Conservation (phyloP, 768 basidiomycete genomes). For the Tephrocybe rancida region DNA sequence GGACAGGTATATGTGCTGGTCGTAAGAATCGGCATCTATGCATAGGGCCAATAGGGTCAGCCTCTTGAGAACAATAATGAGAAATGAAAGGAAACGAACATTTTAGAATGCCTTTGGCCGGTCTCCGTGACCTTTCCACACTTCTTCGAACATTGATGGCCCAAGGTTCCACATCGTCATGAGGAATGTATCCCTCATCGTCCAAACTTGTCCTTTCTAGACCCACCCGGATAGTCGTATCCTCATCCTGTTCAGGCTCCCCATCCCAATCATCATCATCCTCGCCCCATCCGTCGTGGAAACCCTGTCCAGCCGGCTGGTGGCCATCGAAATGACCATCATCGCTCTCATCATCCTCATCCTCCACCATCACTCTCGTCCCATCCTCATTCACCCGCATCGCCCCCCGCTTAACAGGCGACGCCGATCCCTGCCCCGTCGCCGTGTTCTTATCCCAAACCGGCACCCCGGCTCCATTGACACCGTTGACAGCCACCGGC, state of each 20-base stretch:
- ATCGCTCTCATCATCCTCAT: conserved; percentile 66
- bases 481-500: conserved; percentile 20
- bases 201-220: conserved; percentile 52
- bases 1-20: conserved; percentile 57
- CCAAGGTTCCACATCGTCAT: conserved; percentile 76
- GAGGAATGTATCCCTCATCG: conserved; percentile 44
- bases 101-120: conserved; percentile 89
- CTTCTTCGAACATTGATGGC: conserved; percentile 74
- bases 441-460: conserved; percentile 87
- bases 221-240: conserved; percentile 69
- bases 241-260: conserved; percentile 62
- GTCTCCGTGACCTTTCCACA: conserved; percentile 63
- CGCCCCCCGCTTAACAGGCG: conserved; percentile 43
- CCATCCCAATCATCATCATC: conserved; percentile 81
- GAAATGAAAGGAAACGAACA: conserved; percentile 46
- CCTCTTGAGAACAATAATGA: neutral
- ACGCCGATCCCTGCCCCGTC: conserved; percentile 50
- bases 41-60: neutral
- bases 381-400: conserved; percentile 66
- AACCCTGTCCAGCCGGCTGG: conserved; percentile 39
- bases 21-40: conserved; percentile 68
- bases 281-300: conserved; percentile 68
- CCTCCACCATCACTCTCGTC: conserved; percentile 64
- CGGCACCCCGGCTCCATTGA: conserved; percentile 46
- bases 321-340: conserved; percentile 47